Evolutionary conservation across 148 eudicot genomes (phyloP), one percentile per base, ranked within the genome.

Genomic region (Cornus florida): DNA sequence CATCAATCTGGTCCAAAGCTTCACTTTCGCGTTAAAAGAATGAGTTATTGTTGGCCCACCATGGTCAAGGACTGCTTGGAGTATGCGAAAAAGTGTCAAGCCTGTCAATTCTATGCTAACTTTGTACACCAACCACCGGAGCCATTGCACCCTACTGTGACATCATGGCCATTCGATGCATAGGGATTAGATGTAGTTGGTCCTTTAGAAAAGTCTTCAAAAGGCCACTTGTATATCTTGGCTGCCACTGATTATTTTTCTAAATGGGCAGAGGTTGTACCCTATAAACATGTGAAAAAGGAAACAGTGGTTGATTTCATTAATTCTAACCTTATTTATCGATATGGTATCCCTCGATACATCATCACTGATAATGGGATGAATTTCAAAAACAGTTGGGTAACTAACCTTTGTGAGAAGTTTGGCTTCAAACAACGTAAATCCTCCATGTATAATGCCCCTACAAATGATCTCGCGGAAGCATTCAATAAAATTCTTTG

Each of bases 31-130:
- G 20, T 59, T 14, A 78, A 78, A 17, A 69, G 67, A 12, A n/a
- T 78, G 41, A 68, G 69, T 19, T 78, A 78, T 23, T 78, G 71
- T 22, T 78, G 81, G 68, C 74, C 79, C 6, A 46, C 71, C 24
- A 76, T 76, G 79, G 79, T 76, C 2, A 32, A 73, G 22, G 76
- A 73, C 23, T 46, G 59, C 2, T 24, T 73, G 14, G 53, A 73
- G 4, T 67, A 10, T 24, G 79, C 72, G 3, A 76, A 64, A 48
- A n/a, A 24, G n/a, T 76, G 79, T 66, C 32, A 65, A 20, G 39
- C 16, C 0, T 76, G 79, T 28, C 71, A 76, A 48, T 9, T 76
- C 28, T 72, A 76, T 67, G 72, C 53, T 7, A 64, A 76, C 67
- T 66, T 20, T n/a, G 67, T 67, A 8, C 79, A 76, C 14, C 79